phyloP scores from a whole-genome alignment of 148 eudicot species.

The Cornus florida region DNA sequence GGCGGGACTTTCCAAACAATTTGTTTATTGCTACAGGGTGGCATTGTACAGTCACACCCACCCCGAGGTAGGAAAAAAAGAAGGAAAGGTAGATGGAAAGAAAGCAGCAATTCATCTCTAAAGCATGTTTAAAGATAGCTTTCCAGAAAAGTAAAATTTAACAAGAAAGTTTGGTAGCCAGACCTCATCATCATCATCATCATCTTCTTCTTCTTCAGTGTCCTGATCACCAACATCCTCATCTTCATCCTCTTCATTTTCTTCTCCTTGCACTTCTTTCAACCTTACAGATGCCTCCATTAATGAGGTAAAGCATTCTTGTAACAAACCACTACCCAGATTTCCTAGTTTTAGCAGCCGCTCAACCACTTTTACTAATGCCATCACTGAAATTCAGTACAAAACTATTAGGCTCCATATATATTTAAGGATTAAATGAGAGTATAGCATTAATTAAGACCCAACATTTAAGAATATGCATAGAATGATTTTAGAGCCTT shows the following conservation, averaged over 20 bases:
- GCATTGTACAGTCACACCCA: background rate
- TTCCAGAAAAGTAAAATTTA: background rate
- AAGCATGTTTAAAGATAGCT: background rate
- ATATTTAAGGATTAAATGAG: too few species aligned
- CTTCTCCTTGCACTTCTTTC: constrained; percentile 54
- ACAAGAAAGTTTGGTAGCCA: background rate
- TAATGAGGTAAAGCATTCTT: constrained; percentile 55
- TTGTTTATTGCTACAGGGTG: background rate
- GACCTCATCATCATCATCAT: constrained; percentile 58
- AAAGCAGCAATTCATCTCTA: background rate
- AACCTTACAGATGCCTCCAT: constrained; percentile 54
- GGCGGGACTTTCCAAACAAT: too few species aligned
- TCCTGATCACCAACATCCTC: constrained; percentile 41
- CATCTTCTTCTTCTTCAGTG: constrained; percentile 33
- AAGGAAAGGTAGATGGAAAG: background rate
- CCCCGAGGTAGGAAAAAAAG: background rate
- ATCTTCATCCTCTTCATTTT: constrained; percentile 41
- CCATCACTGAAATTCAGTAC: constrained; percentile 40
- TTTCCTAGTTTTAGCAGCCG: constrained; percentile 40
- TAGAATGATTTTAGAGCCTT: too few species aligned
- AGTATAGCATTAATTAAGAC: too few species aligned
- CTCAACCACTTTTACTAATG: constrained; percentile 61
- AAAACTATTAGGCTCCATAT: constrained; percentile 1
- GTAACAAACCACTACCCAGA: constrained; percentile 31
- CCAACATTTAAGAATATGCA: too few species aligned